Evolutionary conservation across 306 rosid species (phyloP).

Genomic region (Castanopsis chinensis): DNA sequence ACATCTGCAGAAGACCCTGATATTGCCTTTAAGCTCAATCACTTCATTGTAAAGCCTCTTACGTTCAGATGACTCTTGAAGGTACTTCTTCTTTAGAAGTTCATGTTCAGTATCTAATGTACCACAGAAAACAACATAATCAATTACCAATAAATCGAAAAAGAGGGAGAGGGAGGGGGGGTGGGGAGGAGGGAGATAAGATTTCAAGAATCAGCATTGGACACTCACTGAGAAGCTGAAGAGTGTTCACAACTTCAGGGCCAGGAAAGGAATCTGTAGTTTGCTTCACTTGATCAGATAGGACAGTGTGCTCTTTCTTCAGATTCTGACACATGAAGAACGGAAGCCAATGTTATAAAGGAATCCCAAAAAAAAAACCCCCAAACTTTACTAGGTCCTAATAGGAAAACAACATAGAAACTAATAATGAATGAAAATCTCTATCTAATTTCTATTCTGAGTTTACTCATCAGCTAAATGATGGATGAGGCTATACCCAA

Average conservation of each 20-base stretch:
- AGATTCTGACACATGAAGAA: conserved; percentile 50
- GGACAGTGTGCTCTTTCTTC: conserved; percentile 56
- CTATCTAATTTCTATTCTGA: background rate
- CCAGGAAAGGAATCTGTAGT: conserved; percentile 54
- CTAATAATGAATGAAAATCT: no score
- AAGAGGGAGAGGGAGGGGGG: background rate
- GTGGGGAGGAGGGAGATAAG: background rate
- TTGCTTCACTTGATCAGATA: conserved; percentile 59
- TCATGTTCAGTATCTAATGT: conserved; percentile 71
- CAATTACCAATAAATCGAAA: background rate
- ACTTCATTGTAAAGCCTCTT: conserved; percentile 84
- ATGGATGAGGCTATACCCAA: background rate
- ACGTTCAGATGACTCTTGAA: conserved; percentile 67
- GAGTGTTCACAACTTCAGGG: conserved; percentile 51
- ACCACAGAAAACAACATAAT: conserved; percentile 21
- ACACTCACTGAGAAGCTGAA: conserved; percentile 65
- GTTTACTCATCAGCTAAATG: background rate
- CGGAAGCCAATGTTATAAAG: background rate
- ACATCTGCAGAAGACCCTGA: conserved; percentile 95
- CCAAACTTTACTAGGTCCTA: background rate
- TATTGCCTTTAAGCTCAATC: conserved; percentile 88
- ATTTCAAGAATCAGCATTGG: conserved; percentile 4
- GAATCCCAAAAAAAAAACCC: background rate
- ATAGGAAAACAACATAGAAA: background rate
- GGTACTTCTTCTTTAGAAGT: conserved; percentile 66